phyloP scores from a whole-genome alignment of 202 grass and related monocot species.

The Zoysia matrella region DNA sequence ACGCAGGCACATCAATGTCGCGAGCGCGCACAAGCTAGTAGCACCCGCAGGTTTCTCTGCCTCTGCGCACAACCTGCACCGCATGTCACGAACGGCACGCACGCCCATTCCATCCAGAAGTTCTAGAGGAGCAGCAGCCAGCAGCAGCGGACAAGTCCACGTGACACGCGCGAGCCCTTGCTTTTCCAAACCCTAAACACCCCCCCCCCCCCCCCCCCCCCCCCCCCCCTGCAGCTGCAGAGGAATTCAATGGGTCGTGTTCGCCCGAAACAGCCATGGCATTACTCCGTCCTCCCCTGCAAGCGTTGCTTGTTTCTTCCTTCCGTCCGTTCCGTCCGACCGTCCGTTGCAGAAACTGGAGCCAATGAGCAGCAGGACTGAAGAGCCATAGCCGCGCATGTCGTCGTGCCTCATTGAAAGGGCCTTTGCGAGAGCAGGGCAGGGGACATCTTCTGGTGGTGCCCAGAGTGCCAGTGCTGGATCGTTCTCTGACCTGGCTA shows the following conservation, averaged over 20 bases:
- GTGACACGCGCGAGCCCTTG: conserved; percentile 44
- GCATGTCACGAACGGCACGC: background rate
- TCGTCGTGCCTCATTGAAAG: no score
- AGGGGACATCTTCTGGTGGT: conserved; percentile 47
- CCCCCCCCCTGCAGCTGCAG: background rate
- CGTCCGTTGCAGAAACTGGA: background rate
- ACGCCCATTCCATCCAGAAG: background rate
- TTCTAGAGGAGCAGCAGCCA: background rate
- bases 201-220: no score
- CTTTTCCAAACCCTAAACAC: conserved; percentile 51
- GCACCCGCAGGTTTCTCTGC: background rate
- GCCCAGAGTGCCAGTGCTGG: conserved; percentile 38
- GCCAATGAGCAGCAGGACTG: conserved; percentile 7
- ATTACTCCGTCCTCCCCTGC: background rate
- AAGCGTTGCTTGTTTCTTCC: background rate
- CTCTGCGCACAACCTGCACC: background rate
- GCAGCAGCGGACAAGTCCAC: conserved; percentile 45
- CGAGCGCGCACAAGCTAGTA: background rate
- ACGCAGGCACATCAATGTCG: conserved; percentile 8
- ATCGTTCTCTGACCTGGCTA: conserved; percentile 20
- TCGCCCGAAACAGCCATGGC: conserved; percentile 28
- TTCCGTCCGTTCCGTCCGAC: background rate
- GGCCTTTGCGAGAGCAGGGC: no score
- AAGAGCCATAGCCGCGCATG: background rate
- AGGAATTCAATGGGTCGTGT: conserved; percentile 36